Conservation (phyloP, 73 alveolate genomes). For the Paramecium bursaria region DNA sequence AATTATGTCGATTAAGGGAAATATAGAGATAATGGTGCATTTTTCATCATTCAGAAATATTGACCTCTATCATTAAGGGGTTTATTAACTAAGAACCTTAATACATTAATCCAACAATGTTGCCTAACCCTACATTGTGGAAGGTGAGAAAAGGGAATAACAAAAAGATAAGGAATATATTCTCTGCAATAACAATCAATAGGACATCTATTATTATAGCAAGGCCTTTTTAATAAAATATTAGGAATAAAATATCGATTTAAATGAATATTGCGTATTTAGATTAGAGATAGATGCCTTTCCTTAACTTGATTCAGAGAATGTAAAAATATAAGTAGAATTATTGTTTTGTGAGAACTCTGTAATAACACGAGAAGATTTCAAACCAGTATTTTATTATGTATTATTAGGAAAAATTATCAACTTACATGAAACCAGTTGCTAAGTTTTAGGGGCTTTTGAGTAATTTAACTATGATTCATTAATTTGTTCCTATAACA, state of each 20-base stretch:
- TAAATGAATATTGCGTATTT: slow-evolving; percentile 58
- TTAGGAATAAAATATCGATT: slow-evolving; percentile 27
- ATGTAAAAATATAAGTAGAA: slow-evolving; percentile 2
- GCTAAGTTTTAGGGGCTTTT: slow-evolving; percentile 23
- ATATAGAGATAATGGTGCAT: slow-evolving; percentile 35
- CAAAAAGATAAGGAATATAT: background rate
- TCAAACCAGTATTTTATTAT: background rate
- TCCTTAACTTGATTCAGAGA: slow-evolving; percentile 20
- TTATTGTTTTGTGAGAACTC: slow-evolving; percentile 19
- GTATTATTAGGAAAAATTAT: slow-evolving; percentile 16
- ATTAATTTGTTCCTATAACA: slow-evolving; percentile 28
- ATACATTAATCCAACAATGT: background rate
- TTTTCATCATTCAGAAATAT: slow-evolving; percentile 9
- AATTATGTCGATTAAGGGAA: background rate
- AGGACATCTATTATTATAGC: slow-evolving; percentile 15
- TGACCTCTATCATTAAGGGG: slow-evolving; percentile 40
- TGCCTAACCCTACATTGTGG: slow-evolving; percentile 51
- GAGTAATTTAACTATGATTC: slow-evolving; percentile 16
- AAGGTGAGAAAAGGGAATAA: background rate
- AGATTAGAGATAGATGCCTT: slow-evolving; percentile 41
- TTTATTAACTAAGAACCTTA: background rate
- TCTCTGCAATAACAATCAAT: background rate
- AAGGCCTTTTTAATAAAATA: slow-evolving; percentile 48
- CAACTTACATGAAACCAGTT: background rate
- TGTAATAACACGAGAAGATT: slow-evolving; percentile 35